Evolutionary conservation across 2,329 filamentous ascomycete species (phyloP).

Genomic region (Colletotrichum euphorbiae): DNA sequence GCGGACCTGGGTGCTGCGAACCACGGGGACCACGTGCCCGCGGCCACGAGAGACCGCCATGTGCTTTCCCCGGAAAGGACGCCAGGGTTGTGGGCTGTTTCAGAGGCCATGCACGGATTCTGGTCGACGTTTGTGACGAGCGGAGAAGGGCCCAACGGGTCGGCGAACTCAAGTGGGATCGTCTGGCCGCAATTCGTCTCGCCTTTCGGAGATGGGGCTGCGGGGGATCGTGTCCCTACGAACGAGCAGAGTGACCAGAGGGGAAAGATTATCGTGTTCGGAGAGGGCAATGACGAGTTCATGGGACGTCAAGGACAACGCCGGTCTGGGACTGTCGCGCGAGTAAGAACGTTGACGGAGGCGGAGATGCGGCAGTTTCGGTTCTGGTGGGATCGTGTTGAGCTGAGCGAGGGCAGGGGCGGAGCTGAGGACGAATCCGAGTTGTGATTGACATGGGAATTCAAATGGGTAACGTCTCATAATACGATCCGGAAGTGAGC

Average conservation of each 20-base stretch:
- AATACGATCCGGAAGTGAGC: no score
- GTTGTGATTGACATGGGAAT: neutral
- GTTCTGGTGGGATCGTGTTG: slow-evolving; percentile 71
- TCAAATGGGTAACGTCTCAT: no score
- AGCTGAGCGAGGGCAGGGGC: slow-evolving; percentile 59
- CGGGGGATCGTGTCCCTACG: slow-evolving; percentile 21
- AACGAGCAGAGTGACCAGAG: slow-evolving; percentile 30
- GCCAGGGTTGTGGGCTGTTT: slow-evolving; percentile 52
- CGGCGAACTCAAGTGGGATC: slow-evolving; percentile 39
- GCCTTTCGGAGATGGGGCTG: slow-evolving; percentile 47
- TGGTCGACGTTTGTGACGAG: slow-evolving; percentile 53
- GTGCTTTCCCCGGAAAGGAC: slow-evolving; percentile 54
- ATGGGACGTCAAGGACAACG: slow-evolving; percentile 48
- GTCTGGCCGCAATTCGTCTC: slow-evolving; percentile 58
- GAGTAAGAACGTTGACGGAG: slow-evolving; percentile 55
- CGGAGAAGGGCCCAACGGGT: slow-evolving; percentile 30
- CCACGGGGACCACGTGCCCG: slow-evolving; percentile 59
- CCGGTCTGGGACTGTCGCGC: slow-evolving; percentile 56
- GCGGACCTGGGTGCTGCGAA: slow-evolving; percentile 54
- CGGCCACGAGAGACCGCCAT: slow-evolving; percentile 57
- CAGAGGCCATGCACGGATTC: slow-evolving; percentile 52
- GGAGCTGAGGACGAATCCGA: slow-evolving; percentile 1
- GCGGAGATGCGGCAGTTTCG: slow-evolving; percentile 62
- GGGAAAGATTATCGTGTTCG: slow-evolving; percentile 65
- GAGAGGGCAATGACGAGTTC: slow-evolving; percentile 68